A percentile compares a stretch with the other conserved stretches of the same genome.
phyloP scores from a whole-genome alignment of 2,329 filamentous ascomycete species.

The Fusarium udum region DNA sequence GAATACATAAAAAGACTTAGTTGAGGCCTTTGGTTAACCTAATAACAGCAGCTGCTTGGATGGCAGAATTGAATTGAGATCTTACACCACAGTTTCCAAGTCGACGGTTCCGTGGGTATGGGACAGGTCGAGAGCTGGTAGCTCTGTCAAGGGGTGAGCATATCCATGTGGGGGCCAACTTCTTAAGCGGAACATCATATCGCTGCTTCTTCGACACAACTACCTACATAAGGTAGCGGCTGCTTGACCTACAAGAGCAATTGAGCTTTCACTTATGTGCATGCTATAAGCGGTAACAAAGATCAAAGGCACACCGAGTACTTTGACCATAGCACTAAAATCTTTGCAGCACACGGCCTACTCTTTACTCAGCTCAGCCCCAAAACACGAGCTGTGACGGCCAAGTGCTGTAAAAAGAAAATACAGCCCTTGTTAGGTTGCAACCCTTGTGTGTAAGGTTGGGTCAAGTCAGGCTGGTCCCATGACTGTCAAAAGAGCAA shows the following conservation, averaged over 20 bases:
- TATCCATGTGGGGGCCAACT: constrained; percentile 31
- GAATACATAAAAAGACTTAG: not conserved
- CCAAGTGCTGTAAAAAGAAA: constrained; percentile 19
- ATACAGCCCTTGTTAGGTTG: constrained; percentile 22
- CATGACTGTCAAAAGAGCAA: constrained; percentile 39
- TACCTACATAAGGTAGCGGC: not conserved
- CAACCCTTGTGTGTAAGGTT: constrained; percentile 32
- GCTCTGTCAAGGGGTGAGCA: constrained; percentile 20
- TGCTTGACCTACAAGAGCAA: constrained; percentile 1
- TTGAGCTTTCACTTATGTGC: not conserved
- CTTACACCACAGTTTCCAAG: not conserved
- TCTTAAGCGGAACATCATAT: not conserved
- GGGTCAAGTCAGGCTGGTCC: constrained; percentile 34
- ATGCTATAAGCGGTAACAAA: not conserved
- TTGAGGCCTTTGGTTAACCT: not conserved
- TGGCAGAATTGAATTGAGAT: not conserved
- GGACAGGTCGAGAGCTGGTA: constrained; percentile 6
- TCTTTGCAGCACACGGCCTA: not conserved
- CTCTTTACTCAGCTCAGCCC: not conserved
- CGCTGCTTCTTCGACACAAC: not conserved
- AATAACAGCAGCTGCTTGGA: not conserved
- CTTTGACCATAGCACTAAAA: not conserved
- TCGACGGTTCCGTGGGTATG: not conserved
- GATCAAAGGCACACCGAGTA: not conserved
- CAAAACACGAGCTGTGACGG: constrained; percentile 1